Percentiles rank a stretch among this genome's conserved stretches.
Conservation (phyloP, 139 green algal genomes). For the Marvania coccoides region DNA sequence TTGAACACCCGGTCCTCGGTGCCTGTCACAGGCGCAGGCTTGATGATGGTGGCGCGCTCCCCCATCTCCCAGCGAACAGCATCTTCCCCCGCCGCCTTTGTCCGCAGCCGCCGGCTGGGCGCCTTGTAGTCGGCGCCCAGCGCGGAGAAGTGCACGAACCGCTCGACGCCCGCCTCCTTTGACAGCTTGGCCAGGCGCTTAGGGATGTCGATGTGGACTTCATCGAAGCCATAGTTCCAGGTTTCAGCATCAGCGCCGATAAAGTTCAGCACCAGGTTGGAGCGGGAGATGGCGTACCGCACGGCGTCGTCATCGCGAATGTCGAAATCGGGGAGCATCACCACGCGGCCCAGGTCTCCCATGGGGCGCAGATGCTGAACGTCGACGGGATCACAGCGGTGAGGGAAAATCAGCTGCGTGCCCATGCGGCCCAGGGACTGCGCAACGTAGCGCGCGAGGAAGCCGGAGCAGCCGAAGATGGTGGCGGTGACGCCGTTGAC, state of each 20-base stretch:
- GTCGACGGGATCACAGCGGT: constrained; percentile 76
- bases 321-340: constrained; percentile 23
- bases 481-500: constrained; percentile 81
- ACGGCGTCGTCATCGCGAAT: constrained; percentile 72
- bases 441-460: constrained; percentile 90
- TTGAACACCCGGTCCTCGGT: constrained; percentile 92
- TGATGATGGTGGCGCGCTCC: constrained; percentile 63
- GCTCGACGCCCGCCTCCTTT: constrained; percentile 41
- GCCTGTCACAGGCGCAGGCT: constrained; percentile 70
- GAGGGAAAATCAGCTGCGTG: constrained; percentile 77
- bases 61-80: constrained; percentile 42
- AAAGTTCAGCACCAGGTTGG: constrained; percentile 91
- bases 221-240: constrained; percentile 85
- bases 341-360: constrained; percentile 87
- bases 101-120: constrained; percentile 55
- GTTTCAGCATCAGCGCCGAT: constrained; percentile 84
- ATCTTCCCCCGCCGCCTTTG: constrained; percentile 69
- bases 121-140: constrained; percentile 58
- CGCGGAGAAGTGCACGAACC: constrained; percentile 68
- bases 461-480: constrained; percentile 90
- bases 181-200: constrained; percentile 42
- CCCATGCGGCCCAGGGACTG: constrained; percentile 72
- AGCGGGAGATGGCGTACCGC: constrained; percentile 47
- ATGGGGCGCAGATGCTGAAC: constrained; percentile 86
- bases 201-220: constrained; percentile 53